Base-by-base conservation (phyloP, 331 rosid genomes). In the Acacia pycnantha region DNA sequence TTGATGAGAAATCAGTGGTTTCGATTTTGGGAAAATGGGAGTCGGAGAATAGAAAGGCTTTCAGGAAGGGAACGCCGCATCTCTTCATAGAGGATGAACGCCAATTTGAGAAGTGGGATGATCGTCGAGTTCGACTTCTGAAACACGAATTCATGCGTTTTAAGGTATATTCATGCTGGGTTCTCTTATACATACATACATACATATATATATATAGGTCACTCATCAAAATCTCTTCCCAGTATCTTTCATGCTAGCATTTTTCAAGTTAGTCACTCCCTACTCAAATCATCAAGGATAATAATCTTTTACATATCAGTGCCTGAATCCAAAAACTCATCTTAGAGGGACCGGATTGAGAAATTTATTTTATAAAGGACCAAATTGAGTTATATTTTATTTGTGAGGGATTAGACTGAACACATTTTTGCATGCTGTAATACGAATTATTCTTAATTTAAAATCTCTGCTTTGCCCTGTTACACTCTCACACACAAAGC, bases 131-230 rank as follows among this genome's bases (percentile, higher is more conserved):
- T 40, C 89, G 79, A 54, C 92, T 82, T 81, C 99, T 96, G 74
- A 87, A 91, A 76, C 93, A 92, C 48, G 98, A 96, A 58, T 96
- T 93, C 84, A 82, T 94, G 87, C 98, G 97, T 77, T 96, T 93
- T 69, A 90, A 96, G 92, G 99, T 93, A 16, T 41, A 19, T 58
- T 27, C 14, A 14, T 56, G 56, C 16, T 8, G 29, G 11, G 4
- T 54, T 43, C 56, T 13, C 11, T 51, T 18, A 6, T 1, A 18
- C 2, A 8, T 9, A 8, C 2, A 1, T 9, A 1, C 2, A 1
- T 1, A 1, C 0, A 1, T 1, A 1, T 7, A 1, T 41, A 1
- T 41, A 43, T 8, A 13, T 43, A 1, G 47, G 12, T 48, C 53
- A 48, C 53, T 48, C 53, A 0, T 48, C 54, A 48, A 15, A 48